Conservation (phyloP, 1,284 basidiomycete species). For the Takashimella tepidaria region DNA sequence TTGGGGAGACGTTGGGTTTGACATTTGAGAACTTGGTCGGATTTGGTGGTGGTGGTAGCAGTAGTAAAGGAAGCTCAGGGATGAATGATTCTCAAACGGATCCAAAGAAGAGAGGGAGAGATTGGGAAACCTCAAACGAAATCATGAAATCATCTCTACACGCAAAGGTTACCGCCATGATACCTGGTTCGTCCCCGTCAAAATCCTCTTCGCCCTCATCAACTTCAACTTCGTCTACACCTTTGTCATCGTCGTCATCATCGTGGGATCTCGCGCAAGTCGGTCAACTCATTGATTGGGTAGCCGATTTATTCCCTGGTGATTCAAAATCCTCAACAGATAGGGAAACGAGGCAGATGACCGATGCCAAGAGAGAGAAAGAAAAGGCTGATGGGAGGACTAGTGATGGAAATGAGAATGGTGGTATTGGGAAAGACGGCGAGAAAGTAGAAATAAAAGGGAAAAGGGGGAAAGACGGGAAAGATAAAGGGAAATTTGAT, state of each 20-base stretch:
- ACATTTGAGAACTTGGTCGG: not conserved
- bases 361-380: slow-evolving; percentile 40
- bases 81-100: not conserved
- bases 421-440: slow-evolving; percentile 2
- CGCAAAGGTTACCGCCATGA: slow-evolving; percentile 15
- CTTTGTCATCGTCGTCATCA: slow-evolving; percentile 4
- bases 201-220: not conserved
- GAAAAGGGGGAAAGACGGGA: slow-evolving; percentile 23
- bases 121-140: not conserved
- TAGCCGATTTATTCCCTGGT: slow-evolving; percentile 41
- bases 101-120: slow-evolving; percentile 1
- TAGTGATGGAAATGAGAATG: not conserved
- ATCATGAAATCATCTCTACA: not conserved
- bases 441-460: slow-evolving; percentile 4
- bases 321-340: slow-evolving; percentile 21
- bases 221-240: slow-evolving; percentile 1
- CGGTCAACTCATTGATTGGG: slow-evolving; percentile 47
- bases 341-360: slow-evolving; percentile 37
- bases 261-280: slow-evolving; percentile 44
- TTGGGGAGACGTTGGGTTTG: slow-evolving; percentile 1
- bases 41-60: not conserved
- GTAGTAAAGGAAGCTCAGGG: slow-evolving; percentile 13
- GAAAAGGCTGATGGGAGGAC: slow-evolving; percentile 13
- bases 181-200: not conserved
- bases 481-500: slow-evolving; percentile 46